Base-by-base conservation (phyloP, 345 rosid species). In the Dipteronia dyeriana region DNA sequence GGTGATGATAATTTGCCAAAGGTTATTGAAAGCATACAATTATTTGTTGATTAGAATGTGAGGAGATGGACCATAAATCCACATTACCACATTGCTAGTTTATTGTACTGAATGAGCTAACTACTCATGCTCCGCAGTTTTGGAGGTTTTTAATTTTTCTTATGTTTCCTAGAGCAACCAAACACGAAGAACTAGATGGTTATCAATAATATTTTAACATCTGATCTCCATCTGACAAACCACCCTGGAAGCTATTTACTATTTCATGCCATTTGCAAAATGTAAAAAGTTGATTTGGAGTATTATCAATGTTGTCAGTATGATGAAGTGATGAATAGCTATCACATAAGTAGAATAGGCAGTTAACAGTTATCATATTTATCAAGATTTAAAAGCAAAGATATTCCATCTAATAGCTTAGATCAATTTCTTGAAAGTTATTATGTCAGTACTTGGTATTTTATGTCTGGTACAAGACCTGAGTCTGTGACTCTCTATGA, bases 1-100 rank as follows among this genome's bases (percentile, higher is more conserved):
- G 20, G n/a, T 68, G 72, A 43, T 12, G 71, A 45, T 25, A 23
- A 70, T 17, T 53, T 67, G 26, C 51, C 70, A 67, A 41, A 16
- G 41, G 25, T 67, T 67, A 2, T 65, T n/a, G 47, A 25, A 41
- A 39, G 16, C 39, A 23, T 68, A 68, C 47, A 13, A 20, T 47
- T n/a, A n/a, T 59, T 59, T 59, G 63, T 22, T 20, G 22, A 20
- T 7, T 59, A 19, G 8, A 20, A 56, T 56, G 23, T 56, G 61
- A 17, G 23, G 61, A 56, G 22, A 56, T 56, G 61, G 25, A 8
- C 25, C 10, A 17, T 5, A 56, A 19, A 54, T 71, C 22, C 62
- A 8, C 63, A 53, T 71, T 53, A 51, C n/a, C 39, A 3, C 12
- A 17, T 17, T 53, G 45, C 74, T 31, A 31, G 74, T 53, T 29